Base-by-base conservation (phyloP, 805 yeast genomes). In the Kodamaea neixiangensis region DNA sequence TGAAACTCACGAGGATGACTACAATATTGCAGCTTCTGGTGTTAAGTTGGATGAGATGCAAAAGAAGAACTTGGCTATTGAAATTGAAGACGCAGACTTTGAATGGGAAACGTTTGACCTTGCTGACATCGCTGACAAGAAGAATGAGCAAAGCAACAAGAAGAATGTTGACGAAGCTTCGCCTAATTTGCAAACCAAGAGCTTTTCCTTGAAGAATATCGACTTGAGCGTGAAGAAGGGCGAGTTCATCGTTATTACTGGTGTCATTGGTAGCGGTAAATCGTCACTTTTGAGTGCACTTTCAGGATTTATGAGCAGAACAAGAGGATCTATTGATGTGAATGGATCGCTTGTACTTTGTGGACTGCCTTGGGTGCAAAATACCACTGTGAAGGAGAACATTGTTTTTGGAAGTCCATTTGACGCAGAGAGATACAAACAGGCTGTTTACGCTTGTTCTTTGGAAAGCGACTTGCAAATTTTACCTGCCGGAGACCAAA, bases 311-410 rank as follows among this genome's bases (percentile, higher is more conserved):
- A 87, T 89, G 89, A 72, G 75, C 15, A 78, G 79, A 56, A 68
- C 68, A 0, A 43, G 60, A 0, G 96, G 96, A 35, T 47, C 62
- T 0, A 72, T 86, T 2, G 66, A 67, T 34, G 71, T 82, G 4
- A 75, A 76, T 55, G 92, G 93, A 1, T 68, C 76, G 0, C 56
- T 81, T 13, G 61, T 82, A 21, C 60, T 81, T 59, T 58, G 78
- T 79, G 88, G 92, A 17, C 79, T 79, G 42, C 93, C 92, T 13
- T 89, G 96, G 96, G 81, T 89, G 39, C 92, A 87, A 61, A 89
- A 89, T 66, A 82, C 87, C 2, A 86, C 96, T 0, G 83, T 90
- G 18, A 79, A 80, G 58, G 90, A 87, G 14, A 89, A 89, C 60
- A 87, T 89, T 48, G 46, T 77, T n/a, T 89, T 89, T 68, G 96